These are phyloP conservation scores for Delonix regia DNA, from an alignment of 306 rosid species.

Conservation along the genomic window DNA sequence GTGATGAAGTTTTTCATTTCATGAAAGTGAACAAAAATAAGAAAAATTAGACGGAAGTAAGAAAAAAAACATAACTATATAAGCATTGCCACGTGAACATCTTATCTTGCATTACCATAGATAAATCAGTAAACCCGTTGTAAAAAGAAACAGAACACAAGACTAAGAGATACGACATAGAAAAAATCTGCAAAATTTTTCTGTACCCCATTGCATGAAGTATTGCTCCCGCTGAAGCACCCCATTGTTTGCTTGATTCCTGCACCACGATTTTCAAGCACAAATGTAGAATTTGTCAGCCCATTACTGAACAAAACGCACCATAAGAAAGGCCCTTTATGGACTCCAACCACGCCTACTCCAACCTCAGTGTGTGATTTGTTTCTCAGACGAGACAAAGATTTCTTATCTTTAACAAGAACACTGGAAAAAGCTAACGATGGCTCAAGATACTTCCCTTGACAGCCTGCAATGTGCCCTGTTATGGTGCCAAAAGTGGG, in stretches of 20 bases:
- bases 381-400: constrained; percentile 59
- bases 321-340: constrained; percentile 83
- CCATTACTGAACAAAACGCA: constrained; percentile 80
- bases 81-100: constrained; percentile 28
- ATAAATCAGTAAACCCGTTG: constrained; percentile 35
- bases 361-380: constrained; percentile 87
- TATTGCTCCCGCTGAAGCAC: constrained; percentile 81
- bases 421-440: constrained; percentile 55
- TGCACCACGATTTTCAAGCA: constrained; percentile 75
- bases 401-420: constrained; percentile 56
- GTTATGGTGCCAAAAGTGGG: constrained; percentile 85
- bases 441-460: constrained; percentile 70
- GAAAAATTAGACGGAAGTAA: too few species aligned
- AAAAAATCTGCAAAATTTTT: constrained; percentile 27
- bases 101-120: constrained; percentile 6
- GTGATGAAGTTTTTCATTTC: too few species aligned
- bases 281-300: constrained; percentile 68
- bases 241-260: constrained; percentile 82
- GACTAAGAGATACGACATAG: constrained; percentile 27
- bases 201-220: constrained; percentile 66
- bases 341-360: constrained; percentile 71
- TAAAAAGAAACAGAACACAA: constrained; percentile 39
- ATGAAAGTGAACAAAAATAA: too few species aligned
- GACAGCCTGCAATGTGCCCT: constrained; percentile 70
- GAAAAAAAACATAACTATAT: not conserved